phyloP scores from a whole-genome alignment of 2,329 filamentous ascomycete species.

The Curvularia sp. region DNA sequence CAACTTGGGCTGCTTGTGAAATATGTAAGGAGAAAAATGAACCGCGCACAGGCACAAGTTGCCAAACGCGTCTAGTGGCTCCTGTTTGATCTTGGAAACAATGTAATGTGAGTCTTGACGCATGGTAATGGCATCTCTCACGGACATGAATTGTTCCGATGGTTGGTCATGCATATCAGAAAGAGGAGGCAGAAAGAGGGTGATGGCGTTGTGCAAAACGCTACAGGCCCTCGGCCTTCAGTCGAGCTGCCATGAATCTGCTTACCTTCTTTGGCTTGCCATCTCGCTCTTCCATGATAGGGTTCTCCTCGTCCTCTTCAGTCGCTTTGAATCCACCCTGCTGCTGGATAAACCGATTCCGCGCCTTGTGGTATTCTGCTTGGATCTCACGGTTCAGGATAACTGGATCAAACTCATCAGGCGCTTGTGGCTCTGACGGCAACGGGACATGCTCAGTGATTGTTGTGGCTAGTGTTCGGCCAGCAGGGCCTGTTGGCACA shows the following conservation, averaged over 20 bases:
- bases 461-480: constrained; percentile 64
- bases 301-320: constrained; percentile 69
- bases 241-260: constrained; percentile 74
- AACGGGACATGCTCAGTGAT: constrained; percentile 60
- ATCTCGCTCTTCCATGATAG: constrained; percentile 71
- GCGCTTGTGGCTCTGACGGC: constrained; percentile 48
- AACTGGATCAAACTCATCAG: constrained; percentile 68
- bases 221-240: constrained; percentile 51
- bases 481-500: constrained; percentile 51
- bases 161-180: neutral
- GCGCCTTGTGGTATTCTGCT: constrained; percentile 80
- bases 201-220: constrained; percentile 1
- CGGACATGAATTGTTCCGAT: constrained; percentile 48
- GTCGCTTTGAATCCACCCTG: constrained; percentile 78
- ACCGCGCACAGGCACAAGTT: constrained; percentile 39
- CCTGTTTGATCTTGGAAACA: constrained; percentile 44
- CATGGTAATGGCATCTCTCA: constrained; percentile 47
- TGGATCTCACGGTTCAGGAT: constrained; percentile 79
- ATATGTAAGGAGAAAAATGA: constrained; percentile 39
- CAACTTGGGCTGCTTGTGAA: neutral
- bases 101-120: constrained; percentile 49
- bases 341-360: constrained; percentile 81
- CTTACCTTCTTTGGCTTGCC: constrained; percentile 68
- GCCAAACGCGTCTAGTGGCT: constrained; percentile 46
- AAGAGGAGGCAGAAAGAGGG: neutral